Conservation (phyloP, 164 flowering plant genomes). For the Tetrastigma voinierianum region DNA sequence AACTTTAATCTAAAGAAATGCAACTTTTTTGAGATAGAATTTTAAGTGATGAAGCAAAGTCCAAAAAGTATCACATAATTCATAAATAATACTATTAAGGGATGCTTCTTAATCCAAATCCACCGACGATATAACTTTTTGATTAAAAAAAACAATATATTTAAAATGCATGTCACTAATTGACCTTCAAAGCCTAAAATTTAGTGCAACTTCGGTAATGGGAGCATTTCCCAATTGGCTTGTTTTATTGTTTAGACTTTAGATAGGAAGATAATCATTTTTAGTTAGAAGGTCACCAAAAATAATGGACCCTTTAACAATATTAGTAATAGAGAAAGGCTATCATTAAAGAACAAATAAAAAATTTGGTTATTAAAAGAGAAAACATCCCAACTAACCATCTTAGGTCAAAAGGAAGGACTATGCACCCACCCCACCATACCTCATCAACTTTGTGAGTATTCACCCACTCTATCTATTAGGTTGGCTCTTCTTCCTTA, state of each 20-base stretch:
- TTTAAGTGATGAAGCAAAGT: too few relatives aligned
- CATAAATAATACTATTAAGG: too few relatives aligned
- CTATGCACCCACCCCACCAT: conserved; percentile 14
- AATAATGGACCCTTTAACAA: conserved; percentile 5
- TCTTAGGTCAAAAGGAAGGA: conserved; percentile 3
- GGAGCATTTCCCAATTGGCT: neutral
- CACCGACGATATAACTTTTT: conserved; percentile 4
- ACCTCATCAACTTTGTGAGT: conserved; percentile 10
- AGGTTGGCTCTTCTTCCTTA: too few relatives aligned
- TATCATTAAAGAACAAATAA: neutral
- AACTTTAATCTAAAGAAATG: too few relatives aligned
- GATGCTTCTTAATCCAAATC: too few relatives aligned
- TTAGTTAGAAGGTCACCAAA: conserved; percentile 12
- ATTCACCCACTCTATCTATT: too few relatives aligned
- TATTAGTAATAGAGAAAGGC: too few relatives aligned
- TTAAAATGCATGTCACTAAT: too few relatives aligned
- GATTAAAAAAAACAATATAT: neutral
- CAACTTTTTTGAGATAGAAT: too few relatives aligned
- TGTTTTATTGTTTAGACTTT: neutral
- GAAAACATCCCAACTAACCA: neutral
- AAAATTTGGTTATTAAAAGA: too few relatives aligned
- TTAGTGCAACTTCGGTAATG: neutral
- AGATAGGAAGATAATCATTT: neutral
- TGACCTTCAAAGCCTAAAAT: too few relatives aligned
- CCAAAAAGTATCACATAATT: too few relatives aligned